Evolutionary conservation across 2,329 filamentous ascomycete species (phyloP), one percentile per base, ranked within the genome.

Genomic region (Ophiocordyceps sinensis): DNA sequence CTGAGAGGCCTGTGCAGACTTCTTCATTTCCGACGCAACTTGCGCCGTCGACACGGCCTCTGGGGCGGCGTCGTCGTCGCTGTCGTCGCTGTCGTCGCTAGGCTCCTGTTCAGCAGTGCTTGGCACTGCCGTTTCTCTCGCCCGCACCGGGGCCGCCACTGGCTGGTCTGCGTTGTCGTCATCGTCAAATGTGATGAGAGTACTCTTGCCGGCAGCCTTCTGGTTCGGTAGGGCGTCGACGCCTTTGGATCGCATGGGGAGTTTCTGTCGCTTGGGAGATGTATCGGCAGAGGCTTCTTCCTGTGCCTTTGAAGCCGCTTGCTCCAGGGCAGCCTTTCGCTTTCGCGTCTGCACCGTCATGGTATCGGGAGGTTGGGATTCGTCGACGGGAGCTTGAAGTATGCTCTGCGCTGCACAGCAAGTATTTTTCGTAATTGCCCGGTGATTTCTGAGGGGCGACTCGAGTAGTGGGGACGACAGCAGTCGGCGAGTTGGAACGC

Each of bases 31-130:
- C 13, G 60, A 63, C 1, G 70, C 71, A 3, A 66, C 70, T 38
- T 63, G 62, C 12, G 59, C 55, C 1, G 71, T 71, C 1, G 73
- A 76, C n/a, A 77, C 65, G 3, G 70, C 73, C 54, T 77, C 74
- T 9, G 73, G 73, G 0, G 72, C 72, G 38, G 70, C 72, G 40
- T 76, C 71, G 36, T 75, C 71, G 35, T 73, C 70, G 35, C 66
- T 67, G n/a, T n/a, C n/a, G n/a, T n/a, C n/a, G n/a, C n/a, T n/a
- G 11, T 63, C 62, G 4, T 65, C 64, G 2, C 7, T 44, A 4
- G 8, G 15, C 8, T 61, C 57, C 4, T 63, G 60, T 2, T 61
- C 59, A 3, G 62, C 58, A 4, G 55, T 50, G 14, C 55, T 52
- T 1, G 49, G 42, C 14, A 48, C 47, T 12, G 34, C 41, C 10